Evolutionary conservation across 495 filamentous ascomycete genomes (phyloP), one percentile per base, ranked within the genome.

Genomic region (Tuber aestivum): DNA sequence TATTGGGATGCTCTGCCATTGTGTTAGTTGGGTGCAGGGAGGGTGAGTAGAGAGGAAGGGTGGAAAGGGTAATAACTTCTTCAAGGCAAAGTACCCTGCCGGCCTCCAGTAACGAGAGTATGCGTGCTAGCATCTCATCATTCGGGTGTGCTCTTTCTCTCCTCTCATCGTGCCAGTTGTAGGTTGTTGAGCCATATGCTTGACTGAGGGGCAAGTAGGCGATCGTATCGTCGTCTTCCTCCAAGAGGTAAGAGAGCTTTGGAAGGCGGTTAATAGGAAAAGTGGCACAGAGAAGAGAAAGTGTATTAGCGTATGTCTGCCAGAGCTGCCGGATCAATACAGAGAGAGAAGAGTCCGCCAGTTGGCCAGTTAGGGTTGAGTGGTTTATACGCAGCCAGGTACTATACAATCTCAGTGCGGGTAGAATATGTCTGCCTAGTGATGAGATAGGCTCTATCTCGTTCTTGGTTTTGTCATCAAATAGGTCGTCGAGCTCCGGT

Each of bases 141-240:
- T 91, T 91, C 0, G 89, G 88, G 76, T 91, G 88, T 71, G 86
- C 86, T 75, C 88, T 86, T 77, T 90, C 86, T 38, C 90, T 83
- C 41, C 70, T 75, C 69, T 78, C 72, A 16, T 84, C 83, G 12
- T 82, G 76, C 78, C 82, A 82, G 42, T 83, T 83, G 75, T 87
- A 84, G 81, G 89, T 89, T 77, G 87, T 84, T 42, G 85, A 65
- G 21, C 79, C 76, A 42, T 79, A 79, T 35, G 81, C 71, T 41
- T 42, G 61, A 56, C 76, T 70, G 35, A 95, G 84, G 8, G 93
- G 93, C 72, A 87, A 85, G 83, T 94, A 93, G n/a, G 91, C 91
- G 73, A 93, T 85, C 27, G 89, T 93, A 45, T 91, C 89, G 77
- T 89, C 89, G 82, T 95, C 92, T 82, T 95, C 93, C 74, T 92